Percentiles rank a stretch among this genome's conserved stretches.
Evolutionary conservation across 768 basidiomycete species (phyloP).

Genomic region (Lepiota venenata): DNA sequence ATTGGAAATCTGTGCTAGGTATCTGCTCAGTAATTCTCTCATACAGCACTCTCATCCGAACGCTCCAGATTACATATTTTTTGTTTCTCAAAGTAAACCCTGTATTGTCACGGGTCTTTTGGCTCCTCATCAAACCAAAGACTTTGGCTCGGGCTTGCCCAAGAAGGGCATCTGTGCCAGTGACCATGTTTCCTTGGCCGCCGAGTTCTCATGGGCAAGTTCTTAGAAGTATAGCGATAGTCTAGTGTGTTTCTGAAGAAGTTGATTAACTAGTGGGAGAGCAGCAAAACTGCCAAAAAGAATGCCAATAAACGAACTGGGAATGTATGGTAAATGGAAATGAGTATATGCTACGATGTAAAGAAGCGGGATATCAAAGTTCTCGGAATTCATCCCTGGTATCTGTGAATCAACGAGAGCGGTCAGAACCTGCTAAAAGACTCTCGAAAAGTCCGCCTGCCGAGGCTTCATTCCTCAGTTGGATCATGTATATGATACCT

Average conservation of each 20-base stretch:
- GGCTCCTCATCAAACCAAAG: constrained; percentile 51
- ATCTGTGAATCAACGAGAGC: constrained; percentile 33
- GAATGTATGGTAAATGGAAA: not conserved
- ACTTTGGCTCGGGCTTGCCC: constrained; percentile 76
- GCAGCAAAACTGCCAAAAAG: constrained; percentile 4
- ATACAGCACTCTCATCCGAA: not conserved
- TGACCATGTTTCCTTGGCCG: constrained; percentile 82
- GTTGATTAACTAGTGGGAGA: constrained; percentile 9
- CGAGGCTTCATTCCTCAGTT: constrained; percentile 84
- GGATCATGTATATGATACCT: constrained; percentile 96
- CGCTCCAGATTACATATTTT: constrained; percentile 82
- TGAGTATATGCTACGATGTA: not conserved
- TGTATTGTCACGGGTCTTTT: constrained; percentile 52
- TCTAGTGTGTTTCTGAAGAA: too few relatives aligned
- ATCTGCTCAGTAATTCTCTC: constrained; percentile 12
- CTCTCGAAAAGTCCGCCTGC: constrained; percentile 85
- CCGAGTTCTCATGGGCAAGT: constrained; percentile 45
- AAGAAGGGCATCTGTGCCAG: constrained; percentile 74
- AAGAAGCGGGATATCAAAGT: not conserved
- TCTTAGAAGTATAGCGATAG: not conserved
- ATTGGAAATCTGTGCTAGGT: constrained; percentile 84
- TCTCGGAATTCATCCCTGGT: not conserved
- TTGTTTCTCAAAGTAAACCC: constrained; percentile 40
- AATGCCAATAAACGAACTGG: constrained; percentile 12
- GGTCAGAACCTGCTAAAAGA: constrained; percentile 84